A percentile compares a stretch with the other conserved stretches of the same genome.
phyloP scores from a whole-genome alignment of 106 monocot species.

The Acanthochlamys bracteata region DNA sequence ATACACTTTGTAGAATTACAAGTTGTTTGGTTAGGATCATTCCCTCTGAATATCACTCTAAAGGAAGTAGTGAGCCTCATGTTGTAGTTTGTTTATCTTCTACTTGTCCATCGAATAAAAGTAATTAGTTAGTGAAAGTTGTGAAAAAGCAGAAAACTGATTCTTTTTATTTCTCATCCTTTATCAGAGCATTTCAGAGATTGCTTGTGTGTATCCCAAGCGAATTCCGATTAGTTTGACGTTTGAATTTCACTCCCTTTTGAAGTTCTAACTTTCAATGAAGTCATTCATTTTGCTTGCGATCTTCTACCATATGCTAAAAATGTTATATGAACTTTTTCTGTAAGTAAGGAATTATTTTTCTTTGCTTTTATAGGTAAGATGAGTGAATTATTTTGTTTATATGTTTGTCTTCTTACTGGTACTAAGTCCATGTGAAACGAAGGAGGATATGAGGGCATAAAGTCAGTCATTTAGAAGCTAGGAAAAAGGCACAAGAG shows the following conservation, averaged over 20 bases:
- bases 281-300: not conserved
- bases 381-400: not conserved
- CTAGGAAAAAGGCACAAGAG: constrained; percentile 55
- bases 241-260: not conserved
- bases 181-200: constrained; percentile 74
- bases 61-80: no score
- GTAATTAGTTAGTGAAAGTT: no score
- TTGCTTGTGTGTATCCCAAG: constrained; percentile 84
- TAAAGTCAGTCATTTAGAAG: constrained; percentile 48
- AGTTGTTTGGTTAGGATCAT: no score
- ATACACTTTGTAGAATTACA: no score
- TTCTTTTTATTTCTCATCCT: no score
- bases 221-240: constrained; percentile 43
- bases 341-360: constrained; percentile 22
- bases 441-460: constrained; percentile 49
- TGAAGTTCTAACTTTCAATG: not conserved
- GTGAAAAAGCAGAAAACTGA: no score
- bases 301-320: not conserved
- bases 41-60: no score
- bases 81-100: no score
- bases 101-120: no score
- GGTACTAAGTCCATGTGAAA: constrained; percentile 58
- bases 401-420: not conserved
- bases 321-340: not conserved
- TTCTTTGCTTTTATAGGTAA: not conserved